These are phyloP conservation scores for Kluyveromyces sp. DNA, from an alignment of 1,139 yeast species.

Conservation along the genomic window DNA sequence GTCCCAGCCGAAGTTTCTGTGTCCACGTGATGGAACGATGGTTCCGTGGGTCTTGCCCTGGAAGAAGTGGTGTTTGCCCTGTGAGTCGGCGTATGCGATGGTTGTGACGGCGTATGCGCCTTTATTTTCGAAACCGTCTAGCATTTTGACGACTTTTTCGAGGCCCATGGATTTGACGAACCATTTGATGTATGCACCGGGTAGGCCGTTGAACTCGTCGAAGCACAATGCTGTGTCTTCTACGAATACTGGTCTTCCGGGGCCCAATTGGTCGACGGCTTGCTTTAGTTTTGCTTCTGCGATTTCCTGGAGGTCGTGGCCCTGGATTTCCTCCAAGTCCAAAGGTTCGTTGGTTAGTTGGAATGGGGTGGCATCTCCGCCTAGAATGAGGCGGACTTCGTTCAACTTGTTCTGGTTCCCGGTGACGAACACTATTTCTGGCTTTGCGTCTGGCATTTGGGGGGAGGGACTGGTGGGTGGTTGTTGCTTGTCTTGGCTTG, in stretches of 20 bases:
- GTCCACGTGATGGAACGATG: constrained; percentile 70
- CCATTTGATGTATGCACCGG: constrained; percentile 94
- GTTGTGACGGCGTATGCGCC: constrained; percentile 87
- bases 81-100: constrained; percentile 83
- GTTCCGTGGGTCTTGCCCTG: constrained; percentile 79
- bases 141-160: constrained; percentile 66
- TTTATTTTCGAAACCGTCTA: constrained; percentile 74
- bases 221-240: constrained; percentile 93
- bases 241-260: constrained; percentile 72
- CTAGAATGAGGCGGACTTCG: constrained; percentile 74
- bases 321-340: constrained; percentile 89
- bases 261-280: constrained; percentile 52
- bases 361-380: constrained; percentile 39
- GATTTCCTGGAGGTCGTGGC: constrained; percentile 65
- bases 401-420: constrained; percentile 83
- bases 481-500: too few relatives aligned
- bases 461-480: not conserved
- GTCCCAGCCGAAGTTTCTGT: constrained; percentile 89
- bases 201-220: constrained; percentile 71
- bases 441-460: not conserved
- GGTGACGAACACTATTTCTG: constrained; percentile 48
- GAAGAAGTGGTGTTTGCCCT: constrained; percentile 68
- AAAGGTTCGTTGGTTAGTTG: constrained; percentile 51
- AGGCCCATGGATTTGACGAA: constrained; percentile 67
- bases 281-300: constrained; percentile 70